Evolutionary conservation across 2,329 filamentous ascomycete genomes (phyloP).

Genomic region (Neonectria magnoliae): DNA sequence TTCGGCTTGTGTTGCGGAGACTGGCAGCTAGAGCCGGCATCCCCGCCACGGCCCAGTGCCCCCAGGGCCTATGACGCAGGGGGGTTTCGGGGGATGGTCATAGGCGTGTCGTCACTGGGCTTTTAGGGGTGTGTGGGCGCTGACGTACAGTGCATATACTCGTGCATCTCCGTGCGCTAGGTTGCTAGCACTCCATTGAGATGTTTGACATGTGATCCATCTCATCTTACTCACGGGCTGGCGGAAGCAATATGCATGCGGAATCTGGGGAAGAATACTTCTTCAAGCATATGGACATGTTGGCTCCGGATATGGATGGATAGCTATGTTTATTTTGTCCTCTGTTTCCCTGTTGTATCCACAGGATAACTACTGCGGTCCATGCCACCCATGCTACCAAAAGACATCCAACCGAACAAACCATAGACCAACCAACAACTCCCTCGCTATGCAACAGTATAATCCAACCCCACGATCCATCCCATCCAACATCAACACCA

Average conservation of each 20-base stretch:
- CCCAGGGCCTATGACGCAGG: constrained; percentile 22
- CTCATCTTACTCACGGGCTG: not conserved
- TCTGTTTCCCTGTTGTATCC: not conserved
- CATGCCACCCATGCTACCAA: constrained; percentile 10
- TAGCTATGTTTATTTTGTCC: too few relatives aligned
- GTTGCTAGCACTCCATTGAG: not conserved
- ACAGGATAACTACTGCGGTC: constrained; percentile 6
- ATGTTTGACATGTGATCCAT: constrained; percentile 22
- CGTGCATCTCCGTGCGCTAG: not conserved
- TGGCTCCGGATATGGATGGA: not conserved
- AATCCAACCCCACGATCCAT: not conserved
- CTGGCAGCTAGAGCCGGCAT: constrained; percentile 18
- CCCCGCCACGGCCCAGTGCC: constrained; percentile 3
- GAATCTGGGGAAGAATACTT: constrained; percentile 1
- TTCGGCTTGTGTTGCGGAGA: constrained; percentile 31
- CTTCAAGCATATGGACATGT: not conserved
- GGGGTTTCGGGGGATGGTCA: not conserved
- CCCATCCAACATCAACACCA: constrained; percentile 66
- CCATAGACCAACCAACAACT: not conserved
- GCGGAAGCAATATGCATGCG: constrained; percentile 1
- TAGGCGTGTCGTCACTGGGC: not conserved
- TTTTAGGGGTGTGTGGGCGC: not conserved
- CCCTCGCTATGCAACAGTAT: not conserved
- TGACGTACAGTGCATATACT: not conserved
- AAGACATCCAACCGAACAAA: too few relatives aligned